These are phyloP conservation scores for Saksenaea oblongispora DNA, from an alignment of 371 early-diverging fungal genomes.

Conservation along the genomic window DNA sequence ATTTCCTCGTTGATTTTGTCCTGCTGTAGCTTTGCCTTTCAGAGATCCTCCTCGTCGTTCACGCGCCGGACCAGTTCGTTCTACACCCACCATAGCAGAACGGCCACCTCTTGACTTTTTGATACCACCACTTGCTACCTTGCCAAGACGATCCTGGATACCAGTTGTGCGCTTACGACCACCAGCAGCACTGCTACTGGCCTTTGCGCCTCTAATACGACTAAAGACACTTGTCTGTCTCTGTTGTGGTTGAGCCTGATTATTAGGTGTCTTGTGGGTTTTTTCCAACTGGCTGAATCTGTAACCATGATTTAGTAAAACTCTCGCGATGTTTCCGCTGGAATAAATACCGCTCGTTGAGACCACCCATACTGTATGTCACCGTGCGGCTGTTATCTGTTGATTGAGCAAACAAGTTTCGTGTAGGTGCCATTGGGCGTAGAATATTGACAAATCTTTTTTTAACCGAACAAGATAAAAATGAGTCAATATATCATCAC, in stretches of 20 bases:
- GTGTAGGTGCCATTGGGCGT: background rate
- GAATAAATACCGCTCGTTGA: constrained; percentile 44
- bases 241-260: background rate
- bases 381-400: constrained; percentile 19
- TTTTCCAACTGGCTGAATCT: constrained; percentile 31
- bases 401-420: background rate
- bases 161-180: constrained; percentile 13
- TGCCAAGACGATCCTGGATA: constrained; percentile 42
- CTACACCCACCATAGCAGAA: constrained; percentile 19
- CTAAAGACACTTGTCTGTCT: constrained; percentile 32
- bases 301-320: constrained; percentile 3
- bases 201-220: constrained; percentile 33
- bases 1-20: background rate
- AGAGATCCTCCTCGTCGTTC: constrained; percentile 2
- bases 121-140: constrained; percentile 24
- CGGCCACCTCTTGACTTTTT: constrained; percentile 22
- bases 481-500: background rate
- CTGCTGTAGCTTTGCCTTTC: background rate
- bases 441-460: background rate
- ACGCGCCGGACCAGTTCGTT: constrained; percentile 10
- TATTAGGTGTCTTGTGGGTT: background rate
- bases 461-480: background rate
- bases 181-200: constrained; percentile 3
- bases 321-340: background rate
- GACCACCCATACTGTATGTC: constrained; percentile 32